Percentiles rank a stretch among this genome's conserved stretches.
Conservation (phyloP, 805 yeast genomes). For the Kregervanrija delftensis region DNA sequence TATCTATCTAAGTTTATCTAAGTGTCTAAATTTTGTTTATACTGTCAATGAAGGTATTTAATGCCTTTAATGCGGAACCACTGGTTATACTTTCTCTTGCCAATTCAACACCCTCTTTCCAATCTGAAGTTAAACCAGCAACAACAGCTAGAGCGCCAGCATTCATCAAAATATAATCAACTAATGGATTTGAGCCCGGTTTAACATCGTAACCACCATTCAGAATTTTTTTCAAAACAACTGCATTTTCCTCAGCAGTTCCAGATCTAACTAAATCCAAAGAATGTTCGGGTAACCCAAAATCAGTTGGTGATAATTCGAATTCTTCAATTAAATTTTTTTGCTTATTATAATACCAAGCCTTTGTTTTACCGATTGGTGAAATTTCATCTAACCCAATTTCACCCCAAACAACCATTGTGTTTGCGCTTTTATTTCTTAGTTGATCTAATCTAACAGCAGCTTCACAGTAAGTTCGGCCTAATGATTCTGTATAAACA, state of each 20-base stretch:
- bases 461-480: slow-evolving; percentile 79
- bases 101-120: slow-evolving; percentile 70
- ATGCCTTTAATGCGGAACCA: slow-evolving; percentile 60
- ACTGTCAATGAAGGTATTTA: slow-evolving; percentile 46
- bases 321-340: slow-evolving; percentile 37
- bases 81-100: slow-evolving; percentile 63
- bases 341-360: slow-evolving; percentile 55
- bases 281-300: slow-evolving; percentile 71
- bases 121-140: slow-evolving; percentile 56
- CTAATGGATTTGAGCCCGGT: slow-evolving; percentile 54
- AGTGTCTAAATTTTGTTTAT: slow-evolving; percentile 15
- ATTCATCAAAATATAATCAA: slow-evolving; percentile 87
- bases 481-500: slow-evolving; percentile 74
- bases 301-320: slow-evolving; percentile 61
- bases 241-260: slow-evolving; percentile 83
- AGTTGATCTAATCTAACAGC: slow-evolving; percentile 54
- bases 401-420: slow-evolving; percentile 90
- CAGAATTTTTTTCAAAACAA: slow-evolving; percentile 37
- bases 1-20: slow-evolving; percentile 7
- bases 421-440: slow-evolving; percentile 36
- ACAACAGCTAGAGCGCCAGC: slow-evolving; percentile 82
- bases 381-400: slow-evolving; percentile 91
- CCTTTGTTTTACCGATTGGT: slow-evolving; percentile 74
- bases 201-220: slow-evolving; percentile 34
- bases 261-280: slow-evolving; percentile 69